Evolutionary conservation across 116 monocot species (phyloP).

Genomic region (Iris pallida): DNA sequence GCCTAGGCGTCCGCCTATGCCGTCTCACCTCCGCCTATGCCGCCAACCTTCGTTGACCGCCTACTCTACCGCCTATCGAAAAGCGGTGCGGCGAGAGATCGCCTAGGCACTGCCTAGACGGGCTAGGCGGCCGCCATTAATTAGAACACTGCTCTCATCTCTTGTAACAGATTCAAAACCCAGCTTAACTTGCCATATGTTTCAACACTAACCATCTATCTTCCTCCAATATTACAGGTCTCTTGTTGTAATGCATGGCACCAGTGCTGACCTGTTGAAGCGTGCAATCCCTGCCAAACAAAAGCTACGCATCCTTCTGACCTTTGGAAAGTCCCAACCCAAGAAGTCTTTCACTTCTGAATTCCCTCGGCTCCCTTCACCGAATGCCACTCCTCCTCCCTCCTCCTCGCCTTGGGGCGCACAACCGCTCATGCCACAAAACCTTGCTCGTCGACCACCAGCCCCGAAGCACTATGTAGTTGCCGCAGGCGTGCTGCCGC

Average conservation of each 20-base stretch:
- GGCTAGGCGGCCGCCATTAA: too few species aligned
- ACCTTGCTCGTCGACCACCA: conserved; percentile 23
- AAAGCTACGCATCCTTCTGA: conserved; percentile 56
- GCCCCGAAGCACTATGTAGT: conserved; percentile 44
- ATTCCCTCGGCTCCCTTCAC: conserved; percentile 7
- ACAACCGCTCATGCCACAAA: conserved; percentile 21
- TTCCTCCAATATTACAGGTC: conserved; percentile 26
- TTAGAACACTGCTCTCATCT: background rate
- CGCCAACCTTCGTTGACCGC: too few species aligned
- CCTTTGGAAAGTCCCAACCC: conserved; percentile 65
- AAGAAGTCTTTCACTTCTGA: conserved; percentile 31
- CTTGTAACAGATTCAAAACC: background rate
- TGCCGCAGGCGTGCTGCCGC: conserved; percentile 38
- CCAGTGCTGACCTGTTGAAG: conserved; percentile 54
- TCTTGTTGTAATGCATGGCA: conserved; percentile 67
- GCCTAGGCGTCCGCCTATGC: background rate
- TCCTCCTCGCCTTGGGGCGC: conserved; percentile 22
- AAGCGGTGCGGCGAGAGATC: too few species aligned
- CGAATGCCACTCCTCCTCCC: background rate
- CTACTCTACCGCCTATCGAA: too few species aligned
- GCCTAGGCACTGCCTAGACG: too few species aligned
- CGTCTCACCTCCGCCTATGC: too few species aligned
- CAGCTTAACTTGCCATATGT: too few species aligned
- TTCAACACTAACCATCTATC: background rate
- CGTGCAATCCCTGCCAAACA: conserved; percentile 55